Conservation (phyloP, 495 filamentous ascomycete genomes). For the Evernia prunastri region DNA sequence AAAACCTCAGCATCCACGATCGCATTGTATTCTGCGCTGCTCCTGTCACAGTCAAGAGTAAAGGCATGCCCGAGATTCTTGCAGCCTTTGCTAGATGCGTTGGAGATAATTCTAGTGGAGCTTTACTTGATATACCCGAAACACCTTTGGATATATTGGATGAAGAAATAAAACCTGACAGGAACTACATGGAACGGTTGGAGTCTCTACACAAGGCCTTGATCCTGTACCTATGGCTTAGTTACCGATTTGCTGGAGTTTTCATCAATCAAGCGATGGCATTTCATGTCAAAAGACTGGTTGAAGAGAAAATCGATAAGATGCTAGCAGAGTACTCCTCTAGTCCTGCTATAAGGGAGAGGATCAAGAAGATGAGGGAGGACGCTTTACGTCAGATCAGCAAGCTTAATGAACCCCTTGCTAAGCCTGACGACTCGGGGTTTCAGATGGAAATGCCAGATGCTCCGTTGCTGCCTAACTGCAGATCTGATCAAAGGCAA, state of each 20-base stretch:
- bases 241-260: slow-evolving; percentile 63
- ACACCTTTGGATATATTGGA: slow-evolving; percentile 66
- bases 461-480: neutral
- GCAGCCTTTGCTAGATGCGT: slow-evolving; percentile 60
- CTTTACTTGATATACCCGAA: slow-evolving; percentile 55
- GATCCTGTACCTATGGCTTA: slow-evolving; percentile 83
- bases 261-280: slow-evolving; percentile 73
- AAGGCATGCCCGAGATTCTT: slow-evolving; percentile 38
- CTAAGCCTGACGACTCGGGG: slow-evolving; percentile 5
- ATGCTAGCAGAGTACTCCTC: slow-evolving; percentile 52
- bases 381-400: slow-evolving; percentile 19
- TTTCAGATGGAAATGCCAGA: slow-evolving; percentile 3
- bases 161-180: slow-evolving; percentile 37
- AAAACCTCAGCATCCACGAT: slow-evolving; percentile 59
- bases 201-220: slow-evolving; percentile 76
- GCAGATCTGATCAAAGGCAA: neutral
- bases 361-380: slow-evolving; percentile 21
- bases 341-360: slow-evolving; percentile 40
- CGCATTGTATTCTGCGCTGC: slow-evolving; percentile 68
- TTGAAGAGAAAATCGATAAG: slow-evolving; percentile 70
- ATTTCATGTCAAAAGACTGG: slow-evolving; percentile 68
- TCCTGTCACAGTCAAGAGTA: slow-evolving; percentile 43
- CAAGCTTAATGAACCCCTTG: slow-evolving; percentile 10
- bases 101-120: slow-evolving; percentile 54
- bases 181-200: slow-evolving; percentile 53